Evolutionary conservation across 176 grass and related monocot species (phyloP).

Genomic region (Eremochloa ophiuroides): DNA sequence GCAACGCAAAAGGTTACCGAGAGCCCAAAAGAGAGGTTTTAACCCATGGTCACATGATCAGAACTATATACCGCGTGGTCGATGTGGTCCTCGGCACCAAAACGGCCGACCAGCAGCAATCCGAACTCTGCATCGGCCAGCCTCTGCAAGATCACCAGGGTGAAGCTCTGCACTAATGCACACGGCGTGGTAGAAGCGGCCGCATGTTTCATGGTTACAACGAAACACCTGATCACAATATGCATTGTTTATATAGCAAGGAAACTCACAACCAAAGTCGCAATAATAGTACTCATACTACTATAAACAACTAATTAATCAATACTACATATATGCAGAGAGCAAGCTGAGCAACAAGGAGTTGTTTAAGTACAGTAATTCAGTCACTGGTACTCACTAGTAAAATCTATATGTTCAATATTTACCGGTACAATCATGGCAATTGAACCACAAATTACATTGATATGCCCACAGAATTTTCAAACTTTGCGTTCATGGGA

Average conservation of each 20-base stretch:
- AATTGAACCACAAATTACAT: not conserved
- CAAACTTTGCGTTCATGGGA: not conserved
- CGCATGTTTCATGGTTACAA: not conserved
- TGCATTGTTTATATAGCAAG: not conserved
- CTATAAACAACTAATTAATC: not conserved
- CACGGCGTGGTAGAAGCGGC: not conserved
- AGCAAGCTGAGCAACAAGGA: not conserved
- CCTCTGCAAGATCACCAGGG: not conserved
- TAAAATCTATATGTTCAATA: not conserved
- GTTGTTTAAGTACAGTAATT: not conserved
- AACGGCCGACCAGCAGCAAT: not conserved
- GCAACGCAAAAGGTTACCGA: not conserved
- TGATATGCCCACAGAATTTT: not conserved
- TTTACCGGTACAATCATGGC: not conserved
- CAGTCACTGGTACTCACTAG: not conserved
- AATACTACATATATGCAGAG: not conserved
- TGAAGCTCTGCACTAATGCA: slow-evolving; percentile 1
- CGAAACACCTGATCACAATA: not conserved
- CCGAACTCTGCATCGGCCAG: not conserved
- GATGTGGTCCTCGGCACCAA: not conserved
- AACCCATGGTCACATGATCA: not conserved
- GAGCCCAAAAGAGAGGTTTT: not conserved
- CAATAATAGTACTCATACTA: not conserved
- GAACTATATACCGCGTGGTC: not conserved
- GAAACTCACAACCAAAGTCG: not conserved